A percentile compares a stretch with the other conserved stretches of the same genome.
These are phyloP conservation scores for Microbotryum violaceum DNA, from an alignment of 1,284 basidiomycete genomes.

Conservation along the genomic window DNA sequence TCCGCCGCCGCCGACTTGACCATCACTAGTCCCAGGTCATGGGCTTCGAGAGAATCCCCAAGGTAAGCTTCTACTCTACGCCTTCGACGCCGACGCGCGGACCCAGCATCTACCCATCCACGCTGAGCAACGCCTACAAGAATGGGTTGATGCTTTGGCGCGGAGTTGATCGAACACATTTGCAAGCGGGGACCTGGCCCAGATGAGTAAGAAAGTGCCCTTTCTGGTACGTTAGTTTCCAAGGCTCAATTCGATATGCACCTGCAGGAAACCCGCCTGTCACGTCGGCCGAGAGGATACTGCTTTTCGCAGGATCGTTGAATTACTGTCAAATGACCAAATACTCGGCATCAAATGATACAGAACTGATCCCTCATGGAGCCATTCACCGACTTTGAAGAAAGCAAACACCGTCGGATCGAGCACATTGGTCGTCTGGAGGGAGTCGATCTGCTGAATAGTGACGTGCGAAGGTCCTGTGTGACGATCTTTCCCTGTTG, in stretches of 20 bases:
- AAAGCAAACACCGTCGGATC: slow-evolving; percentile 52
- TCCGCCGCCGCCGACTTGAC: too few species aligned
- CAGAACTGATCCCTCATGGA: slow-evolving; percentile 2
- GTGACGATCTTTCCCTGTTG: background rate
- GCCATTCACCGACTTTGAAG: slow-evolving; percentile 55
- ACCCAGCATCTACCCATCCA: slow-evolving; percentile 29
- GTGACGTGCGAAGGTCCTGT: slow-evolving; percentile 59
- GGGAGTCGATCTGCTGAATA: slow-evolving; percentile 50
- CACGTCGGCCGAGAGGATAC: slow-evolving; percentile 51
- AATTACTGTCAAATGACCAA: slow-evolving; percentile 16
- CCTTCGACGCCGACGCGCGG: too few species aligned
- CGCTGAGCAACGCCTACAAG: slow-evolving; percentile 32
- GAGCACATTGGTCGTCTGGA: slow-evolving; percentile 50
- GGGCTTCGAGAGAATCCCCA: too few species aligned
- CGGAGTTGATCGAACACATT: slow-evolving; percentile 45
- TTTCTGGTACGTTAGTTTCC: background rate
- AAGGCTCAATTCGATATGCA: slow-evolving; percentile 46
- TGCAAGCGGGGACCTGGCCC: background rate
- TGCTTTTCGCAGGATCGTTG: slow-evolving; percentile 43
- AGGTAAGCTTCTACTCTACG: too few species aligned
- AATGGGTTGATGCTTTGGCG: slow-evolving; percentile 60
- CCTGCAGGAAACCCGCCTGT: slow-evolving; percentile 54
- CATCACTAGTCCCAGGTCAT: too few species aligned
- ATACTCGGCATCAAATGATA: background rate
- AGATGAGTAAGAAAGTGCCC: background rate